Base-by-base conservation (phyloP, 164 flowering plant genomes). In the Warburgia ugandensis region DNA sequence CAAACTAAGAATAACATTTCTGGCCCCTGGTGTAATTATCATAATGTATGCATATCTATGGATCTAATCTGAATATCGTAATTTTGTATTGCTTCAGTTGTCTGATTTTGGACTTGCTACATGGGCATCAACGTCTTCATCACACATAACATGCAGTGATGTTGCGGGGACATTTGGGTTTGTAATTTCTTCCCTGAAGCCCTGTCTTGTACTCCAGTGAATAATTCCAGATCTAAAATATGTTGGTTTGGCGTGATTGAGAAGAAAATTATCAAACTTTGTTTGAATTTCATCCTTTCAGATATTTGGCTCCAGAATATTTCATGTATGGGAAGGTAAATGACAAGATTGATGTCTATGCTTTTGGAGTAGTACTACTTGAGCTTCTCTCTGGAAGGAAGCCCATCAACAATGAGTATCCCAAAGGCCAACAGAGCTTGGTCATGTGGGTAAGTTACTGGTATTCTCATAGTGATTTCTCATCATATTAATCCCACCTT, bases 91-190 rank as follows among this genome's bases (percentile, higher is more conserved):
- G 37, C 36, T 47, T 30, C 82, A 94, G 99, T 85, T 94, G 37
- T 84, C 92, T 5, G 99, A 94, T 70, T 94, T 89, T 70, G 99
- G 97, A 57, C 86, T 86, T 23, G 96, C 99, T 20, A 79, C 65
- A 55, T 77, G 94, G 94, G 87, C 88, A 40, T 68, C 96, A 21
- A 63, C 67, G 29, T 63, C 83, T 20, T 65, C 89, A 17, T 46
- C 91, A 19, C 77, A 84, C 42, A 73, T 72, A 52, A 76, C 76
- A 14, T 89, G 86, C 75, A 65, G 75, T 1, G 97, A 94, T 72
- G 92, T 94, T 55, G 82, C 92, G 9, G 97, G 99, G 54, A 94
- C 99, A 3, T 94, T 94, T 40, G 99, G 97, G 97, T 89, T 29
- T 45, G 90, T 71, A 36, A 6, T 46, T 50, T 25, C n/a, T 25